phyloP scores from a whole-genome alignment of 768 basidiomycete genomes.

The Macrolepiota albuminosa region DNA sequence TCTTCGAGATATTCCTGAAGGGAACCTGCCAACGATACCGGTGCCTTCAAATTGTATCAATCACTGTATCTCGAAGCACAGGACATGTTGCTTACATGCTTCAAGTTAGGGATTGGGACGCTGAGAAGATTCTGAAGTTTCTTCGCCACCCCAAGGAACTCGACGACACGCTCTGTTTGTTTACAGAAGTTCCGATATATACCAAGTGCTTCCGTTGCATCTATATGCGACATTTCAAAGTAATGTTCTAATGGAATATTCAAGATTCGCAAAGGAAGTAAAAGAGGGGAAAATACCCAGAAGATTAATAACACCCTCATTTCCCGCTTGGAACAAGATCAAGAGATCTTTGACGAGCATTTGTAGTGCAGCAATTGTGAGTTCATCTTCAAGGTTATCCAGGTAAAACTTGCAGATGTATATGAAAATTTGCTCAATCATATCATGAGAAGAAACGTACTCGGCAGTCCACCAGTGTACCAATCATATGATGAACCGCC shows the following conservation, averaged over 20 bases:
- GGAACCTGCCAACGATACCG: slow-evolving; percentile 88
- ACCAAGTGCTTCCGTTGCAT: slow-evolving; percentile 76
- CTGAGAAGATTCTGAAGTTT: slow-evolving; percentile 92
- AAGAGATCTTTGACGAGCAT: slow-evolving; percentile 97
- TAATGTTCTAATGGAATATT: slow-evolving; percentile 67
- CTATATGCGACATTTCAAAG: slow-evolving; percentile 96
- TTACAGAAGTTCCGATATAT: slow-evolving; percentile 94
- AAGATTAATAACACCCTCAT: slow-evolving; percentile 88
- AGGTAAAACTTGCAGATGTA: slow-evolving; percentile 70
- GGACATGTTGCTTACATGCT: slow-evolving; percentile 55
- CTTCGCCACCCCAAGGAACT: slow-evolving; percentile 87
- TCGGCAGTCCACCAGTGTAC: slow-evolving; percentile 80
- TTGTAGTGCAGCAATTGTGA: slow-evolving; percentile 81
- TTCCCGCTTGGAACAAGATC: slow-evolving; percentile 92
- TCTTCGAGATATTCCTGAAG: slow-evolving; percentile 96
- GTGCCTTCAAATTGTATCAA: slow-evolving; percentile 53
- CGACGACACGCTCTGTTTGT: slow-evolving; percentile 90
- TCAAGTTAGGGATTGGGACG: slow-evolving; percentile 90
- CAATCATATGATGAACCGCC: slow-evolving; percentile 86
- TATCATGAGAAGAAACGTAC: slow-evolving; percentile 43
- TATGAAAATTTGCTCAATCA: neutral
- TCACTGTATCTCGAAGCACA: neutral
- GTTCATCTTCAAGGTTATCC: slow-evolving; percentile 89
- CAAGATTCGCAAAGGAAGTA: slow-evolving; percentile 17
- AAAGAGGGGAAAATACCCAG: slow-evolving; percentile 46